Conservation (phyloP, 148 eudicot species). For the Oxyria digyna region DNA sequence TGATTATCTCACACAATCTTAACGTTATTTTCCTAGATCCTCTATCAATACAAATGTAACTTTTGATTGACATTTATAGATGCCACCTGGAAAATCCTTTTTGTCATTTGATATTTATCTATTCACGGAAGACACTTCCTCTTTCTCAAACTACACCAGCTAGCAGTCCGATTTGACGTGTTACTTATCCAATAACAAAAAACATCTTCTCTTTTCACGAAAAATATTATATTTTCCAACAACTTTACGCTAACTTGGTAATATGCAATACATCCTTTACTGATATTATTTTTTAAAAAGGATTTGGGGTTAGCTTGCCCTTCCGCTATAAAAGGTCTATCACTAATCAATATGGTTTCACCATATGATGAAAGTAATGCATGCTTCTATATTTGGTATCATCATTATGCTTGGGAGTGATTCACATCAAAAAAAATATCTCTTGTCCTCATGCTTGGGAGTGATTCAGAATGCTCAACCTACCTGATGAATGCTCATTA, state of each 20-base stretch:
- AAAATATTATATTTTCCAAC: neutral
- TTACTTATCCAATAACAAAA: no score
- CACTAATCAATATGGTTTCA: neutral
- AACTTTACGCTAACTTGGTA: neutral
- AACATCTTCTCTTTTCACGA: no score
- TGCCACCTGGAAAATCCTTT: no score
- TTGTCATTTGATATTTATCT: no score
- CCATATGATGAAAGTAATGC: neutral
- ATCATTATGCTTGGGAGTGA: neutral
- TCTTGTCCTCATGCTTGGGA: conserved; percentile 6
- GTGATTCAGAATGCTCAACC: conserved; percentile 30
- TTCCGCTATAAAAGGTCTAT: neutral
- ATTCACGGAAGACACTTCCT: no score
- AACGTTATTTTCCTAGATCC: no score
- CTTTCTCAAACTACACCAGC: no score
- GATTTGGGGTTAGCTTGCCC: no score
- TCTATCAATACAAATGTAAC: no score
- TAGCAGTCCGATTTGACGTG: no score
- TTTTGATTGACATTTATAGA: no score
- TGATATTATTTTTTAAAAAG: neutral
- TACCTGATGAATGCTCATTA: conserved; percentile 13
- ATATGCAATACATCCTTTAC: neutral
- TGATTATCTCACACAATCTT: no score
- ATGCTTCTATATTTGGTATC: conserved; percentile 1
- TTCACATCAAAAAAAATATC: conserved; percentile 4